phyloP scores from a whole-genome alignment of 495 filamentous ascomycete species.

The Staphylotrichum tortipilum region DNA sequence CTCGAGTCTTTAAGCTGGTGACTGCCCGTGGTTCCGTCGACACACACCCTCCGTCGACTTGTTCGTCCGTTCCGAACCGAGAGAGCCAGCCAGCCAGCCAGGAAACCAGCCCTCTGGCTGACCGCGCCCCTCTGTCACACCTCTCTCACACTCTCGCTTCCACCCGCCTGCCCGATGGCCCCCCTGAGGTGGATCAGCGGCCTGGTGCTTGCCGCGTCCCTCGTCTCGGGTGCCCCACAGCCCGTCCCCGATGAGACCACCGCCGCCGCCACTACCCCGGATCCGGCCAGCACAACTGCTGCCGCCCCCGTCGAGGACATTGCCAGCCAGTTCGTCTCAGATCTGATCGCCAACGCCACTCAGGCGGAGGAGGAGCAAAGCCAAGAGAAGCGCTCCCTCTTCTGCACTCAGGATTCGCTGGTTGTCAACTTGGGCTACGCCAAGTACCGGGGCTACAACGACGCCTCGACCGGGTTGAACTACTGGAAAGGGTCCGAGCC shows the following conservation, averaged over 20 bases:
- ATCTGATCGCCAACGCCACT: slow-evolving; percentile 18
- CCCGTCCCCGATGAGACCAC: not conserved
- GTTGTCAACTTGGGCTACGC: slow-evolving; percentile 34
- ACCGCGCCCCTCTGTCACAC: not conserved
- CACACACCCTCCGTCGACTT: no score
- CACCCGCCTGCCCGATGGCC: not conserved
- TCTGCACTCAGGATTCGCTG: slow-evolving; percentile 10
- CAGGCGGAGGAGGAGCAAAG: slow-evolving; percentile 6
- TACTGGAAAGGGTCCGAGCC: slow-evolving; percentile 31
- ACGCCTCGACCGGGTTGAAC: slow-evolving; percentile 28
- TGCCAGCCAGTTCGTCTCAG: slow-evolving; percentile 14
- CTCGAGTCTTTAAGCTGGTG: no score
- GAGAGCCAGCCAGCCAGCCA: no score
- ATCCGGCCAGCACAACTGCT: no score
- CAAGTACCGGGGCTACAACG: slow-evolving; percentile 30
- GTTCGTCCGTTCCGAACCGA: no score
- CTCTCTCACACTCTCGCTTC: not conserved
- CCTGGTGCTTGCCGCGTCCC: slow-evolving; percentile 7
- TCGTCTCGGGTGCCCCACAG: not conserved
- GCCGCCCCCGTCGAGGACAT: no score
- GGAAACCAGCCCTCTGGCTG: not conserved
- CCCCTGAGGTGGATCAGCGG: slow-evolving; percentile 2
- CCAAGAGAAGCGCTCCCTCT: slow-evolving; percentile 7
- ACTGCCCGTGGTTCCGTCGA: no score
- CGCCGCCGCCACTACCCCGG: not conserved